Percentiles rank a stretch among this genome's conserved stretches.
Conservation (phyloP, 176 grass and related monocot genomes). For the Secale cereale region DNA sequence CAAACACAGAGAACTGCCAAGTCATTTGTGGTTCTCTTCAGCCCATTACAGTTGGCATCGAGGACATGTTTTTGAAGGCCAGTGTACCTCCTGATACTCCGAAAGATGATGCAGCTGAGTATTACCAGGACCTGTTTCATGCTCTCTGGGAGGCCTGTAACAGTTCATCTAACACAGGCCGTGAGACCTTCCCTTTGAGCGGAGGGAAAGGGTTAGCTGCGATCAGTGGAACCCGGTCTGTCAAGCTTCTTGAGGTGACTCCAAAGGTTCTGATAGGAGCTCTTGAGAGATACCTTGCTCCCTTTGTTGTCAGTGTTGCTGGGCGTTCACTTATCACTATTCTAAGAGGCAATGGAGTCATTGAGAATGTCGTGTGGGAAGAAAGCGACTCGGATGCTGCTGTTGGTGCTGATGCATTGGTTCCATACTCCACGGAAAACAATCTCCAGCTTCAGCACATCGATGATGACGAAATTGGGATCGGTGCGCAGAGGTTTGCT, state of each 20-base stretch:
- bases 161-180: constrained; percentile 60
- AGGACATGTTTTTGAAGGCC: constrained; percentile 89
- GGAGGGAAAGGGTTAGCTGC: constrained; percentile 68
- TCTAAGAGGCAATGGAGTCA: constrained; percentile 62
- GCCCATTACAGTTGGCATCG: constrained; percentile 73
- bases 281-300: constrained; percentile 70
- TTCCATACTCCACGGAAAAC: constrained; percentile 51
- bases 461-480: constrained; percentile 38
- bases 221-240: constrained; percentile 76
- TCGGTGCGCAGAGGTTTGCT: constrained; percentile 16
- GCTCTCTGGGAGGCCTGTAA: constrained; percentile 89
- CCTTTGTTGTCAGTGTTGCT: constrained; percentile 66
- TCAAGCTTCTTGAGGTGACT: constrained; percentile 87
- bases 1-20: constrained; percentile 76
- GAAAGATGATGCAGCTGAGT: constrained; percentile 31
- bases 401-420: constrained; percentile 61
- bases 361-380: constrained; percentile 70
- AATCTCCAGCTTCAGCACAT: constrained; percentile 49
- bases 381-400: constrained; percentile 45
- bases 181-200: constrained; percentile 75
- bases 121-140: constrained; percentile 70
- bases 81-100: constrained; percentile 46
- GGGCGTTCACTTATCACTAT: constrained; percentile 61
- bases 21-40: constrained; percentile 68
- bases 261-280: constrained; percentile 63